A percentile compares a stretch with the other conserved stretches of the same genome.
Evolutionary conservation across 352 stramenopile genomes (phyloP).

Genomic region (Phytophthora podocarpi): DNA sequence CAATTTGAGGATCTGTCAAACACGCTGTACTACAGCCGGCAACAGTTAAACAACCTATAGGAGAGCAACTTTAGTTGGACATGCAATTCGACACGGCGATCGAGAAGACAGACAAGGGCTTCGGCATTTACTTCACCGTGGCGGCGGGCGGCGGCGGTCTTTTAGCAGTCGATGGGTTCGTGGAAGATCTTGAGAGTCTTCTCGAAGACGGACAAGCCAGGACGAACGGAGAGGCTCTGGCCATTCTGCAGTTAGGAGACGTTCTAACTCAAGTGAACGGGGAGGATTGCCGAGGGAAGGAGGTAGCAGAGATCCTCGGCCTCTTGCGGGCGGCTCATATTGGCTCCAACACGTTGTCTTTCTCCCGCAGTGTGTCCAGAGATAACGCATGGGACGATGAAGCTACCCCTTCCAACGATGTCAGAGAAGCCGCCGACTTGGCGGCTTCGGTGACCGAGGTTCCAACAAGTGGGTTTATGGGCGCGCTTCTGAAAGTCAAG

Average conservation of each 20-base stretch:
- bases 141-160: not conserved
- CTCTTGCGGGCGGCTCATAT: slow-evolving; percentile 34
- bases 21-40: too few species aligned
- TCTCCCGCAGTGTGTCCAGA: slow-evolving; percentile 17
- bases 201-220: not conserved
- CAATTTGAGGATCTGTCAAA: too few species aligned
- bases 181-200: slow-evolving; percentile 10
- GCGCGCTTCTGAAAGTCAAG: slow-evolving; percentile 60
- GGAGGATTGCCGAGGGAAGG: slow-evolving; percentile 25
- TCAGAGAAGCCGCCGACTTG: not conserved
- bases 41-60: too few species aligned
- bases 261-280: slow-evolving; percentile 43
- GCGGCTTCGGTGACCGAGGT: not conserved
- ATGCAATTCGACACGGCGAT: slow-evolving; percentile 34
- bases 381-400: not conserved
- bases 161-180: slow-evolving; percentile 48
- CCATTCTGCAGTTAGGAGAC: slow-evolving; percentile 42
- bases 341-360: slow-evolving; percentile 42
- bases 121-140: slow-evolving; percentile 56
- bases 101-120: slow-evolving; percentile 40
- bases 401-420: not conserved
- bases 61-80: not conserved
- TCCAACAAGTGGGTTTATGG: slow-evolving; percentile 50
- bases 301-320: slow-evolving; percentile 30
- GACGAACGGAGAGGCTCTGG: not conserved